Conservation (phyloP, 345 rosid species). For the Euphorbia peplus region DNA sequence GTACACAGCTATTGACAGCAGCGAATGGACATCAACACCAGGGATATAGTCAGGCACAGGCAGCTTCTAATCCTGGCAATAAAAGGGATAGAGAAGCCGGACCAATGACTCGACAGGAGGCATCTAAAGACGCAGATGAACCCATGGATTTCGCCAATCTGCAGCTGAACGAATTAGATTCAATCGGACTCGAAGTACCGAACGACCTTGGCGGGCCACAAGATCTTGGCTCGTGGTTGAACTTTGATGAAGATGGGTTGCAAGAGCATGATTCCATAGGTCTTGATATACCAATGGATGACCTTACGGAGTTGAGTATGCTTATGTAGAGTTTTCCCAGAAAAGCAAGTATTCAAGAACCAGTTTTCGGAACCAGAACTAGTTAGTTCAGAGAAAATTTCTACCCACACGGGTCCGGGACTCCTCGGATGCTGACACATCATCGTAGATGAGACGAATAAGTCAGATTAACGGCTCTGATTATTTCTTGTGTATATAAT, state of each 20-base stretch:
- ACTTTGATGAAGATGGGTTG: slow-evolving; percentile 61
- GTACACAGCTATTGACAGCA: slow-evolving; percentile 34
- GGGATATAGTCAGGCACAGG: slow-evolving; percentile 20
- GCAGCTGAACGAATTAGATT: slow-evolving; percentile 53
- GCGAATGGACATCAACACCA: slow-evolving; percentile 26
- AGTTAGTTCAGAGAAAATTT: background rate
- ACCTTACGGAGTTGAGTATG: slow-evolving; percentile 55
- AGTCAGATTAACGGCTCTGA: background rate
- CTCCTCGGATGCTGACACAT: no score
- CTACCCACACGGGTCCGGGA: no score
- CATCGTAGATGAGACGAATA: slow-evolving; percentile 3
- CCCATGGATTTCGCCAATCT: slow-evolving; percentile 46
- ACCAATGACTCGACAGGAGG: slow-evolving; percentile 20
- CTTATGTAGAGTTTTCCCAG: slow-evolving; percentile 16
- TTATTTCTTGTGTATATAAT: slow-evolving; percentile 8
- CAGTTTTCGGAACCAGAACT: slow-evolving; percentile 3
- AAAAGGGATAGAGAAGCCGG: slow-evolving; percentile 13
- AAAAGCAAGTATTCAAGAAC: background rate
- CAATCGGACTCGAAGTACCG: slow-evolving; percentile 39
- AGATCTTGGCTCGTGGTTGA: slow-evolving; percentile 64
- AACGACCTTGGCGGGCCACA: slow-evolving; percentile 37
- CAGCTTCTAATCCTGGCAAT: slow-evolving; percentile 14
- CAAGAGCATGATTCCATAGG: slow-evolving; percentile 75
- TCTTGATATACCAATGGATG: slow-evolving; percentile 92
- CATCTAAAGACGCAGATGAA: slow-evolving; percentile 43